A percentile compares a stretch with the other conserved stretches of the same genome.
These are phyloP conservation scores for Xylaria multiplex DNA, from an alignment of 2,329 filamentous ascomycete genomes.

Conservation along the genomic window DNA sequence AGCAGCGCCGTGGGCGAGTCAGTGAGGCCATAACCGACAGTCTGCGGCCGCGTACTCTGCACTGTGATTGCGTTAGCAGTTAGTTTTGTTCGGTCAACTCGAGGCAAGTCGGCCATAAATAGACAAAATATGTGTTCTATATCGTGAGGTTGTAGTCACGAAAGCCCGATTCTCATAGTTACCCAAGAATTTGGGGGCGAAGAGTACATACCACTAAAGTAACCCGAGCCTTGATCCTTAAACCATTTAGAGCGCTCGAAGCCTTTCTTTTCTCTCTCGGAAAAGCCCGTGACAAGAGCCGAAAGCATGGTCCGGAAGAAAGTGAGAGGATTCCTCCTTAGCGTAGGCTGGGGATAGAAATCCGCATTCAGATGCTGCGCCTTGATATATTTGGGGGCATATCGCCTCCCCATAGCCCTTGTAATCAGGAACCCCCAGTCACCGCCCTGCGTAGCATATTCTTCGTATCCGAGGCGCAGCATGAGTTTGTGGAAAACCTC, in stretches of 20 bases:
- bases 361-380: slow-evolving; percentile 37
- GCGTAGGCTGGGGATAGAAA: slow-evolving; percentile 24
- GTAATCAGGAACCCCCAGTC: slow-evolving; percentile 71
- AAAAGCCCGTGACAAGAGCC: slow-evolving; percentile 29
- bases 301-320: slow-evolving; percentile 26
- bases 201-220: slow-evolving; percentile 26
- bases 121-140: not conserved
- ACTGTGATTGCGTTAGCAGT: slow-evolving; percentile 45
- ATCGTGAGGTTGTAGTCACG: not conserved
- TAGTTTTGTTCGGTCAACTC: not conserved
- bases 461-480: slow-evolving; percentile 66
- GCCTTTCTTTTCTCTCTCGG: slow-evolving; percentile 57
- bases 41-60: slow-evolving; percentile 76
- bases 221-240: slow-evolving; percentile 32
- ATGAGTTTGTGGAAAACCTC: slow-evolving; percentile 69
- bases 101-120: too few relatives aligned
- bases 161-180: not conserved
- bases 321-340: slow-evolving; percentile 20
- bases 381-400: slow-evolving; percentile 36
- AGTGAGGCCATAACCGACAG: slow-evolving; percentile 72
- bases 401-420: slow-evolving; percentile 61
- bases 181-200: too few relatives aligned
- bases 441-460: slow-evolving; percentile 69
- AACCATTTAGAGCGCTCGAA: slow-evolving; percentile 52
- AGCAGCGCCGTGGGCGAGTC: slow-evolving; percentile 77